Percentiles rank a stretch among this genome's conserved stretches.
Conservation (phyloP, 2,329 filamentous ascomycete genomes). For the Aureobasidium pullulans region DNA sequence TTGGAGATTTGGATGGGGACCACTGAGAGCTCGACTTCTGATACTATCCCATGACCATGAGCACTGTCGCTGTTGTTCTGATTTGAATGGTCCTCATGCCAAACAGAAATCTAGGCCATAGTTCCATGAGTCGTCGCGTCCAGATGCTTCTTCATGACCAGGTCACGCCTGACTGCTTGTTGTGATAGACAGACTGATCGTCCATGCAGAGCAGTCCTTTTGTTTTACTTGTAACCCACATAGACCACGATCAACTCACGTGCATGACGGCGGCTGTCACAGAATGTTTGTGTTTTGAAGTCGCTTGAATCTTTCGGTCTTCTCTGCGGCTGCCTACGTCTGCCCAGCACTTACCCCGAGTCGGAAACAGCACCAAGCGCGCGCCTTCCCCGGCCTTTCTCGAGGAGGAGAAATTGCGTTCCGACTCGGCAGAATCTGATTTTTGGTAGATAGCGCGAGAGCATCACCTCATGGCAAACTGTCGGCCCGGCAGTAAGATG, state of each 20-base stretch:
- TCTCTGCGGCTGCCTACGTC: constrained; percentile 2
- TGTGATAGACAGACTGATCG: neutral
- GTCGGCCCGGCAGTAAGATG: constrained; percentile 4
- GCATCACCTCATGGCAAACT: neutral
- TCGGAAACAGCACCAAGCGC: neutral
- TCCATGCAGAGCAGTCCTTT: neutral
- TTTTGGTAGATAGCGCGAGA: neutral
- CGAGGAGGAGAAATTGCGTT: neutral
- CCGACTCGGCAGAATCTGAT: neutral
- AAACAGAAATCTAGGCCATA: neutral
- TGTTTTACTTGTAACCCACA: neutral
- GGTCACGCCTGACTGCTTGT: neutral
- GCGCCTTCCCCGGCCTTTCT: constrained; percentile 10
- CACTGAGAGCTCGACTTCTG: no score
- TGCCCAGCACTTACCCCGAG: constrained; percentile 7
- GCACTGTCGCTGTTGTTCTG: neutral
- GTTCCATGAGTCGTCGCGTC: neutral
- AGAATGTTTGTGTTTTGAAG: neutral
- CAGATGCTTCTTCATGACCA: neutral
- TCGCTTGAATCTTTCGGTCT: neutral
- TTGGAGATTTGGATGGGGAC: no score
- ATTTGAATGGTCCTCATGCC: no score
- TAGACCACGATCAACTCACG: neutral
- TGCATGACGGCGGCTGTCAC: neutral
- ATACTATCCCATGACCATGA: neutral